Base-by-base conservation (phyloP, 371 early-diverging fungal species). In the Mortierella sp. region DNA sequence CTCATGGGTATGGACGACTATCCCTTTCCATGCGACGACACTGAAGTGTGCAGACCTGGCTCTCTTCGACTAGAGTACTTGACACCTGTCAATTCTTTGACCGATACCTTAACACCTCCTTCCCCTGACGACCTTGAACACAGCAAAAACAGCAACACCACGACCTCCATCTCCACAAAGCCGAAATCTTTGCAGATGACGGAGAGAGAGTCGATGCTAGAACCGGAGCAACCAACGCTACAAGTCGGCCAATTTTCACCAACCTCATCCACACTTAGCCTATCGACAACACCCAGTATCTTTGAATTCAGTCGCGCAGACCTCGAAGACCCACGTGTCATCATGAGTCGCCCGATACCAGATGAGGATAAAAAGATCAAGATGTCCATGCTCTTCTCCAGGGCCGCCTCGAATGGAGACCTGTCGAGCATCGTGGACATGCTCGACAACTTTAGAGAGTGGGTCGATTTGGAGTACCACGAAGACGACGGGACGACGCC, bases 401-500 rank as follows among this genome's bases (percentile, higher is more conserved):
- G 92, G 63, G 91, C 94, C 28, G 91, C 92, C 24, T 92, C 91
- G 24, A 92, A 90, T 87, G 92, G 93, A 24, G 91, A 94, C 75
- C 63, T 89, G 44, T 73, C 82, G 47, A 81, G 88, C 65, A 86
- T 95, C 13, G 73, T 80, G 57, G 87, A 88, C n/a, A 77, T 93
- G 74, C 90, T 96, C 79, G 86, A 90, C 34, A 84, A 92, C 72
- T 90, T 90, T 57, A 88, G 65, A 71, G 86, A 91, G 28, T 94
- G 90, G 89, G 92, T 97, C 73, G 96, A 97, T 84, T 90, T 97
- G 52, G 91, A 98, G 86, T 92, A 91, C 16, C 92, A 90, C 71
- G 98, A 98, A 82, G 95, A 94, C 73, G 97, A 96, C 80, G 98
- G 98, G 24, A 92, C 92, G 13, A 93, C 96, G 5, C 95, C 96